These are phyloP conservation scores for Elsinoe perseae DNA, from an alignment of 2,329 filamentous ascomycete species.

Conservation along the genomic window DNA sequence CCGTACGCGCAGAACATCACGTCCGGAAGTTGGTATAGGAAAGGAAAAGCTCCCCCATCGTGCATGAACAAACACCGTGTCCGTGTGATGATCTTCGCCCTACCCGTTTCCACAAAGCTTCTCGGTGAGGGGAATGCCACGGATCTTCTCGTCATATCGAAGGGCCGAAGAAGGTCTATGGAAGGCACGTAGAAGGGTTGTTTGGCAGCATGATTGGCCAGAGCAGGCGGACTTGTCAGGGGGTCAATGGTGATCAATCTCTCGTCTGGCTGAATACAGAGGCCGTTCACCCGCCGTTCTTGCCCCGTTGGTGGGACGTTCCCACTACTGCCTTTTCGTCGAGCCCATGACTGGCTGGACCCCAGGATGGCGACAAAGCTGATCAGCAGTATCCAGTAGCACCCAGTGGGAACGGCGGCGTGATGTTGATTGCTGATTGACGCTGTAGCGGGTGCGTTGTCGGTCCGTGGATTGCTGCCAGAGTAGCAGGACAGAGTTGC, in stretches of 20 bases:
- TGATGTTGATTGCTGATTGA: slow-evolving; percentile 15
- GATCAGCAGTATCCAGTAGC: slow-evolving; percentile 5
- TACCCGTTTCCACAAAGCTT: slow-evolving; percentile 14
- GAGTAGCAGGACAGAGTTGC: slow-evolving; percentile 8
- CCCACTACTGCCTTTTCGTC: slow-evolving; percentile 12
- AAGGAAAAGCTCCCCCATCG: neutral
- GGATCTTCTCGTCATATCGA: slow-evolving; percentile 13
- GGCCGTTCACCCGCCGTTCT: slow-evolving; percentile 14
- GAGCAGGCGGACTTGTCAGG: slow-evolving; percentile 2
- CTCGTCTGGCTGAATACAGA: slow-evolving; percentile 5
- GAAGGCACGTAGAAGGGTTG: slow-evolving; percentile 15
- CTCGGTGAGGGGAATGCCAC: slow-evolving; percentile 6
- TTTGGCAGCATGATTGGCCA: neutral
- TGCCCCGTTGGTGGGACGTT: slow-evolving; percentile 8
- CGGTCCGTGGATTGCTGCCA: slow-evolving; percentile 14
- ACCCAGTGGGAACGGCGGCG: slow-evolving; percentile 5
- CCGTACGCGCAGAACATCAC: neutral
- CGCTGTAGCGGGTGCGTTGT: slow-evolving; percentile 11
- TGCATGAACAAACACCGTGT: neutral
- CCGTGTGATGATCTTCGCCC: slow-evolving; percentile 5
- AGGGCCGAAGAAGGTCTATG: slow-evolving; percentile 15
- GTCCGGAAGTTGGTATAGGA: neutral
- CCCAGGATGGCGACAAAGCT: slow-evolving; percentile 2
- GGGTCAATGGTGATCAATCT: slow-evolving; percentile 10
- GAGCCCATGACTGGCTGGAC: slow-evolving; percentile 13